Percentiles rank a stretch among this genome's conserved stretches.
Evolutionary conservation across 1,139 yeast species (phyloP).

Genomic region (Zygosaccharomyces sapae): DNA sequence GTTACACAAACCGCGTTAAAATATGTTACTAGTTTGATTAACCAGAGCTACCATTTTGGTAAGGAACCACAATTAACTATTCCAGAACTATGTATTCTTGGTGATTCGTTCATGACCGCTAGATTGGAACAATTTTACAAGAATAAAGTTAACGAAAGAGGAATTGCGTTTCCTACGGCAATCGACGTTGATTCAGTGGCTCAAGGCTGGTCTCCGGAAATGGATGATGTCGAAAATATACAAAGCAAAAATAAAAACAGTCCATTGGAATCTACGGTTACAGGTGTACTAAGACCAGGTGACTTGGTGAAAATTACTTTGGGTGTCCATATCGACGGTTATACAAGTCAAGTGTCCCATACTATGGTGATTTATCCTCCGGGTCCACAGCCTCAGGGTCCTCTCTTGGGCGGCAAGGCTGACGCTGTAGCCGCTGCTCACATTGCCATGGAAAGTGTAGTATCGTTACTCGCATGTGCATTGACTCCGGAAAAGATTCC

Average conservation of each 20-base stretch:
- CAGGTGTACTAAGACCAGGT: constrained; percentile 59
- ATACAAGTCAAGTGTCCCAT: constrained; percentile 81
- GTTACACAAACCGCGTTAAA: constrained; percentile 81
- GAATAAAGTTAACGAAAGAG: constrained; percentile 66
- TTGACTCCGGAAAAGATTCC: constrained; percentile 72
- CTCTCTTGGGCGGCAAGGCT: constrained; percentile 77
- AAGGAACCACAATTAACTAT: constrained; percentile 45
- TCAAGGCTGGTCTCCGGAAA: constrained; percentile 81
- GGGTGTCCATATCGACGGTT: constrained; percentile 94
- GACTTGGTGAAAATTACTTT: constrained; percentile 79
- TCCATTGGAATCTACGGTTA: constrained; percentile 31
- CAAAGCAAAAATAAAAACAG: constrained; percentile 31
- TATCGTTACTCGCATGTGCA: constrained; percentile 68
- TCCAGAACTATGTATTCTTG: constrained; percentile 75
- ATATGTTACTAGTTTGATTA: constrained; percentile 62
- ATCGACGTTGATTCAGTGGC: constrained; percentile 79
- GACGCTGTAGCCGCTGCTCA: constrained; percentile 88
- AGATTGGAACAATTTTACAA: constrained; percentile 54
- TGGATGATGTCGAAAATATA: constrained; percentile 51
- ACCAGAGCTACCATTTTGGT: constrained; percentile 58
- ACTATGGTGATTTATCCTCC: constrained; percentile 76
- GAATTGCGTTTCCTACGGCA: constrained; percentile 87
- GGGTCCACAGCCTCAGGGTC: constrained; percentile 57
- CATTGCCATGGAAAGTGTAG: constrained; percentile 79
- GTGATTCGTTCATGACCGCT: constrained; percentile 66